phyloP scores from a whole-genome alignment of 2,329 filamentous ascomycete species.

The Paecilomyces formosus region DNA sequence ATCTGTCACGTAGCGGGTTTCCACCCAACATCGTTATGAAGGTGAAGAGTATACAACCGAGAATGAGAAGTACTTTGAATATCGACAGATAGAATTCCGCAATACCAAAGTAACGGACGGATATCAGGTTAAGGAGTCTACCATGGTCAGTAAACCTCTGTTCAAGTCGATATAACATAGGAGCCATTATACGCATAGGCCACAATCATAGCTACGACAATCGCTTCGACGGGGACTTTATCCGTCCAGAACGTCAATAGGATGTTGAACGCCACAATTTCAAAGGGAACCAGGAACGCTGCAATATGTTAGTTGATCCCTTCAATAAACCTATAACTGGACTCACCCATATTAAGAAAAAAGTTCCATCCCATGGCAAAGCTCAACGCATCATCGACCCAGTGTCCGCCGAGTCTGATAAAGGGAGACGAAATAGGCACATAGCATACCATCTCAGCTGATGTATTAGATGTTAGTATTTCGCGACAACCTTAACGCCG shows the following conservation, averaged over 20 bases:
- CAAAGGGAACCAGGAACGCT: slow-evolving; percentile 24
- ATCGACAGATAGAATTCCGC: slow-evolving; percentile 42
- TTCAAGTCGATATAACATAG: not conserved
- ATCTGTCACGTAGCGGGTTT: slow-evolving; percentile 61
- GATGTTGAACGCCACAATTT: slow-evolving; percentile 32
- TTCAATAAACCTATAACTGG: not conserved
- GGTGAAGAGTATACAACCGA: slow-evolving; percentile 40
- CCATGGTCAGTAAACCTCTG: not conserved
- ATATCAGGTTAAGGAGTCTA: slow-evolving; percentile 32
- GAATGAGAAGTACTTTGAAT: slow-evolving; percentile 31
- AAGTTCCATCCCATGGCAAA: slow-evolving; percentile 25
- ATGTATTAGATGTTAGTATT: not conserved
- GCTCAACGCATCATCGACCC: slow-evolving; percentile 22
- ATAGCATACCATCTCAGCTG: slow-evolving; percentile 22
- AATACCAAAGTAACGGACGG: slow-evolving; percentile 38
- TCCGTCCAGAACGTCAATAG: slow-evolving; percentile 33
- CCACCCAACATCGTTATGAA: slow-evolving; percentile 75
- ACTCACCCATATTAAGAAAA: slow-evolving; percentile 17
- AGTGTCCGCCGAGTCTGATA: slow-evolving; percentile 16
- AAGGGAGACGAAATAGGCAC: slow-evolving; percentile 19
- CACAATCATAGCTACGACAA: slow-evolving; percentile 30
- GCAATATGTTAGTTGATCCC: not conserved
- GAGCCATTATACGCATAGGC: slow-evolving; percentile 23
- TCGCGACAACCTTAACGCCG: not conserved
- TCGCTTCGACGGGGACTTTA: slow-evolving; percentile 28